Evolutionary conservation across 1,139 yeast genomes (phyloP).

Genomic region (Ashbya aceris): DNA sequence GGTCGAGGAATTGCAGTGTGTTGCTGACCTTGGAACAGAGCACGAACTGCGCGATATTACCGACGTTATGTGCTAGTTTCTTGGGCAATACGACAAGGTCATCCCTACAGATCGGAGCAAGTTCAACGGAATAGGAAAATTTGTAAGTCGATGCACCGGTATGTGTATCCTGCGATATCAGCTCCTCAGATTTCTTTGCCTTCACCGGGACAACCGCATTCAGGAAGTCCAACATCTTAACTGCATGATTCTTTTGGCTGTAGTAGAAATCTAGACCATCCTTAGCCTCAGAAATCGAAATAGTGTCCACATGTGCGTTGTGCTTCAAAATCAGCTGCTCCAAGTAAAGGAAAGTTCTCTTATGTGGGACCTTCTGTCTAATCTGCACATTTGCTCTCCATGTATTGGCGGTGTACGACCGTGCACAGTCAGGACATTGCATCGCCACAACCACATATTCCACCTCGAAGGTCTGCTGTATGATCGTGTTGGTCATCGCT

Average conservation of each 20-base stretch:
- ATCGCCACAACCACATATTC: constrained; percentile 90
- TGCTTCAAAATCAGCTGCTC: constrained; percentile 92
- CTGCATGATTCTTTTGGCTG: constrained; percentile 82
- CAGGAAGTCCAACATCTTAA: constrained; percentile 86
- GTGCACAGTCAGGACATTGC: constrained; percentile 99
- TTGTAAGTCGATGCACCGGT: constrained; percentile 83
- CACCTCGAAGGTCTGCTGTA: constrained; percentile 92
- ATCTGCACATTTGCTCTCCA: constrained; percentile 98
- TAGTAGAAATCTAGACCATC: constrained; percentile 96
- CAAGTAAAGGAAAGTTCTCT: constrained; percentile 86
- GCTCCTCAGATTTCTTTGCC: constrained; percentile 79
- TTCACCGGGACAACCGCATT: constrained; percentile 82
- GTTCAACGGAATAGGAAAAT: constrained; percentile 86
- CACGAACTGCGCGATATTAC: constrained; percentile 76
- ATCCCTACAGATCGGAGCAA: constrained; percentile 96
- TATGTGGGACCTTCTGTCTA: constrained; percentile 94
- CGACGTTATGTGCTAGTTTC: constrained; percentile 73
- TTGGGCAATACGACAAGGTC: constrained; percentile 87
- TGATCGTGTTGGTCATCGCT: constrained; percentile 82
- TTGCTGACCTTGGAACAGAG: constrained; percentile 78
- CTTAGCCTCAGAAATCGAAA: constrained; percentile 81
- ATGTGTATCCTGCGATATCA: constrained; percentile 86
- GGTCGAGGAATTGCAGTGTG: constrained; percentile 77
- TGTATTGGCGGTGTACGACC: constrained; percentile 87
- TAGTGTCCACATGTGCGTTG: constrained; percentile 90